Percentiles rank a stretch among this genome's conserved stretches.
Conservation (phyloP, 768 basidiomycete species). For the Lactifluus pinguis region DNA sequence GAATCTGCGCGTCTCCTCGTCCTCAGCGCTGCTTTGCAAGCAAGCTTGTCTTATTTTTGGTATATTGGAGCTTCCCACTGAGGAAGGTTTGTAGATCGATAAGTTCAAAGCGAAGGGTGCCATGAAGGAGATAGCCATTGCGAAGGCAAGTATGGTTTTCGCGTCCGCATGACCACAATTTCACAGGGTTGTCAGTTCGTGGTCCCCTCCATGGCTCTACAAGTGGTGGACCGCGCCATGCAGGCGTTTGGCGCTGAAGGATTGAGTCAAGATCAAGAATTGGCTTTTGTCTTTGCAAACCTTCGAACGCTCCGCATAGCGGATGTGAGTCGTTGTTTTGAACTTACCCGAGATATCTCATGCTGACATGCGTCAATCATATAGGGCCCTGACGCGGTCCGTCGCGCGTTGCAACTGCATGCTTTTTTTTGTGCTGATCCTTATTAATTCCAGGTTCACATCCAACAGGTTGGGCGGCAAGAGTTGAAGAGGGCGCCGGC, state of each 20-base stretch:
- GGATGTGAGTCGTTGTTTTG: constrained; percentile 46
- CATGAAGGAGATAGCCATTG: constrained; percentile 93
- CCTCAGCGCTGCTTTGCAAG: constrained; percentile 84
- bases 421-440: not conserved
- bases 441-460: constrained; percentile 57
- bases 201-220: constrained; percentile 83
- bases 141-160: constrained; percentile 53
- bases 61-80: not conserved
- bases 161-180: not conserved
- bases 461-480: constrained; percentile 87
- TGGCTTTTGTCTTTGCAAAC: constrained; percentile 70
- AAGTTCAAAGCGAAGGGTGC: constrained; percentile 87
- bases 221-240: constrained; percentile 90
- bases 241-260: constrained; percentile 97
- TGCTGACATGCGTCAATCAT: constrained; percentile 11
- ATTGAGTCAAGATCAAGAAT: constrained; percentile 77
- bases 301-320: constrained; percentile 83
- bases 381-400: constrained; percentile 72
- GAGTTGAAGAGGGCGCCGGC: constrained; percentile 73
- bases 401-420: constrained; percentile 20
- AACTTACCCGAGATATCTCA: not conserved
- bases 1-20: constrained; percentile 84
- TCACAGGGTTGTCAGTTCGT: constrained; percentile 53
- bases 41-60: constrained; percentile 19
- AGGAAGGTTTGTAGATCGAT: constrained; percentile 55